Evolutionary conservation across 495 filamentous ascomycete species (phyloP).

Genomic region (Podospora anserina): DNA sequence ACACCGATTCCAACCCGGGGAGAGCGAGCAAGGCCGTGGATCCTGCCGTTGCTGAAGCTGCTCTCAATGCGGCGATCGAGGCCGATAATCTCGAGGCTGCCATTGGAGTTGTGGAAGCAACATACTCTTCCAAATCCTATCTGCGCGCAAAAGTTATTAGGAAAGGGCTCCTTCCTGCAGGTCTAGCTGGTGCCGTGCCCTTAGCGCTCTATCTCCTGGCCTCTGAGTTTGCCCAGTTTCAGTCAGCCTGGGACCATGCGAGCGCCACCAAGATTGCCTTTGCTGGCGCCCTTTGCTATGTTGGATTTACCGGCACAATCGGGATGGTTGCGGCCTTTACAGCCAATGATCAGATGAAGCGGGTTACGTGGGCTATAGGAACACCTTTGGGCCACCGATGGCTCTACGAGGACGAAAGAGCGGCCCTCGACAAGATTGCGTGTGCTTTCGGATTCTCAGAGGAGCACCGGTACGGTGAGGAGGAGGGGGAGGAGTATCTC

Average conservation of each 20-base stretch:
- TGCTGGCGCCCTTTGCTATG: slow-evolving; percentile 74
- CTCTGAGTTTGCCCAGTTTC: slow-evolving; percentile 53
- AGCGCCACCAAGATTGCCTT: slow-evolving; percentile 76
- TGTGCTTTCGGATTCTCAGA: slow-evolving; percentile 88
- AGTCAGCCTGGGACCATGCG: slow-evolving; percentile 67
- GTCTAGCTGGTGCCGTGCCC: slow-evolving; percentile 55
- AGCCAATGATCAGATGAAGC: slow-evolving; percentile 88
- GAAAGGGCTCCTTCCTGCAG: slow-evolving; percentile 41
- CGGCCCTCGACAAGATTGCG: slow-evolving; percentile 82
- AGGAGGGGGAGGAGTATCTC: slow-evolving; percentile 88
- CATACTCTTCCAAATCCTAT: slow-evolving; percentile 71
- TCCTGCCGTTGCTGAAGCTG: slow-evolving; percentile 58
- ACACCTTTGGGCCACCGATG: slow-evolving; percentile 80
- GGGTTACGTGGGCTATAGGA: slow-evolving; percentile 81
- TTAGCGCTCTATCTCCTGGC: slow-evolving; percentile 67
- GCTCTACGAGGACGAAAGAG: slow-evolving; percentile 88
- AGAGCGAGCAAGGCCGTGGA: slow-evolving; percentile 69
- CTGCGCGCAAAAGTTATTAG: slow-evolving; percentile 58
- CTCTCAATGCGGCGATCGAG: slow-evolving; percentile 72
- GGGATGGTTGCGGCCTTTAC: slow-evolving; percentile 82
- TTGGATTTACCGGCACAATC: slow-evolving; percentile 70
- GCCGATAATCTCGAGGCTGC: slow-evolving; percentile 71
- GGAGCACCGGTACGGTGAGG: slow-evolving; percentile 73
- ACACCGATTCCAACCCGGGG: slow-evolving; percentile 61
- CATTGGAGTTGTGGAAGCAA: slow-evolving; percentile 74